Base-by-base conservation (phyloP, 345 rosid species). In the Trapa bicornis region DNA sequence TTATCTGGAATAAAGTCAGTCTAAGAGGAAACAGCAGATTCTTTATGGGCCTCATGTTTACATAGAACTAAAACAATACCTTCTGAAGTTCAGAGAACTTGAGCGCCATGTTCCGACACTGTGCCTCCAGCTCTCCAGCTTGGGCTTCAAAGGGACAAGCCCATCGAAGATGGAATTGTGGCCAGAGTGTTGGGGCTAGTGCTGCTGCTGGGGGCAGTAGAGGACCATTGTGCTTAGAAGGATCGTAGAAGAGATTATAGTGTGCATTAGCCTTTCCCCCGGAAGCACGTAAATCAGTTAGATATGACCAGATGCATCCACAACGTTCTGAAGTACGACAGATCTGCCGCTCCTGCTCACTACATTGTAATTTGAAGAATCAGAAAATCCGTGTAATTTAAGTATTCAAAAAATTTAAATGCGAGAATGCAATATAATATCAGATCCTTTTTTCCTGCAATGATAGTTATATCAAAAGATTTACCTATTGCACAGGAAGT, bases 81-180 rank as follows among this genome's bases (percentile, higher is more conserved):
- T 83, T 85, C 74, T 85, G 85, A 74, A 89, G 71, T 70, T 91
- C 96, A 33, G 84, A 82, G 68, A 84, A 77, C 66, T 75, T 86
- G 33, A 73, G 33, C 33, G 82, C 76, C 89, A 87, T 82, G 75
- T 80, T 80, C 75, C 96, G 83, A 79, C 85, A 89, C 61, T 76
- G 88, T 57, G 75, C 81, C 72, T 91, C 97, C 35, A 83, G 79
- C 75, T 91, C 96, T 68, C 85, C 85, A 67, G 87, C 75, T 61
- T 82, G 80, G 70, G 93, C 88, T 84, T 91, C 99, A 2, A 78
- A 67, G 43, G 96, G 96, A 69, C 97, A 94, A 65, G 96, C 92
- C 99, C 99, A 94, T 29, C 99, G 92, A 62, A 94, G 96, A 80
- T 91, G 97, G 78, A 91, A 94, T 62, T 86, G 93, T 32, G 99